Percentiles rank a stretch among this genome's conserved stretches.
phyloP scores from a whole-genome alignment of 495 filamentous ascomycete genomes.

The Viridothelium virens region DNA sequence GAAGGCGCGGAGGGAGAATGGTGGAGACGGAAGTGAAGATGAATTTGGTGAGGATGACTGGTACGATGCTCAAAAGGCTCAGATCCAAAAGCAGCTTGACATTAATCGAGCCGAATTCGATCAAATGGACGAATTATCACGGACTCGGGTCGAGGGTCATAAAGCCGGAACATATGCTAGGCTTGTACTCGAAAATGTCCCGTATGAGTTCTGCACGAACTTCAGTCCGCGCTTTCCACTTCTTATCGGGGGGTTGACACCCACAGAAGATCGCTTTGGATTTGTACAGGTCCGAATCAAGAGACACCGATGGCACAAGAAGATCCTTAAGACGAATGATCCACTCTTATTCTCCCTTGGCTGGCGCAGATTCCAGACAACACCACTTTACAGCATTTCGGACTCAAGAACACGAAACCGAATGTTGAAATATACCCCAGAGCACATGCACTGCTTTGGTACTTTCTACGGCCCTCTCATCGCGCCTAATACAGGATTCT shows the following conservation, averaged over 20 bases:
- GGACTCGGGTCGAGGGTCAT: slow-evolving; percentile 77
- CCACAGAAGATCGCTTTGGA: slow-evolving; percentile 91
- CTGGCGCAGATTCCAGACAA: slow-evolving; percentile 90
- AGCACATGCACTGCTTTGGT: slow-evolving; percentile 97
- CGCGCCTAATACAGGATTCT: slow-evolving; percentile 92
- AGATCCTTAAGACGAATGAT: slow-evolving; percentile 94
- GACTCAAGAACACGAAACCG: slow-evolving; percentile 88
- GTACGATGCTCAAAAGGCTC: slow-evolving; percentile 95
- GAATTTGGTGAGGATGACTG: slow-evolving; percentile 96
- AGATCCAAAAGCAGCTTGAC: slow-evolving; percentile 83
- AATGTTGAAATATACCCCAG: slow-evolving; percentile 95
- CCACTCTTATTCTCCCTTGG: slow-evolving; percentile 94
- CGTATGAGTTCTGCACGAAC: slow-evolving; percentile 81
- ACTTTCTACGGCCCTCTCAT: slow-evolving; percentile 93
- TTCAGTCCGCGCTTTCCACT: slow-evolving; percentile 82
- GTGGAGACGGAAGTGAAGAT: slow-evolving; percentile 49
- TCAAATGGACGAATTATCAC: slow-evolving; percentile 67
- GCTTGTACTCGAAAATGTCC: slow-evolving; percentile 77
- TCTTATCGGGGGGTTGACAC: slow-evolving; percentile 77
- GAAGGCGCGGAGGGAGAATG: slow-evolving; percentile 53
- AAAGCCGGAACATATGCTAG: slow-evolving; percentile 90
- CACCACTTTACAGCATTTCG: slow-evolving; percentile 89
- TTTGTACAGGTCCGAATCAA: slow-evolving; percentile 95
- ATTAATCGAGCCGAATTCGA: slow-evolving; percentile 94
- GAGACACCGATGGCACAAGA: slow-evolving; percentile 97